These are phyloP conservation scores for Trichoderma reesei DNA, from an alignment of 495 filamentous ascomycete genomes.

Conservation along the genomic window DNA sequence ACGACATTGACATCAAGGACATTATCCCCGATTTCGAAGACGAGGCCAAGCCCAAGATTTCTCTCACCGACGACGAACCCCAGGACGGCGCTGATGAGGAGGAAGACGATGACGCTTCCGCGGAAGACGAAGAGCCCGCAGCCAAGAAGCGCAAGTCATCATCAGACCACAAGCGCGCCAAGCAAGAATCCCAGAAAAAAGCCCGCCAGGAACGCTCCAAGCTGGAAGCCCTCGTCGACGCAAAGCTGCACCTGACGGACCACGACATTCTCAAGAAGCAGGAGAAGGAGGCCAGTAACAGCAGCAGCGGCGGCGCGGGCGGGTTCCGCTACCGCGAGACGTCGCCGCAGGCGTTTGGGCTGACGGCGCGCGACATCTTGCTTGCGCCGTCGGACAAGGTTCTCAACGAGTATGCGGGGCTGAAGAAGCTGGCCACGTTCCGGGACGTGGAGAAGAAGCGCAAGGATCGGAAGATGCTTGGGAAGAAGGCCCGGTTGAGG, in stretches of 20 bases:
- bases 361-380: slow-evolving; percentile 83
- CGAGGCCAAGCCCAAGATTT: slow-evolving; percentile 39
- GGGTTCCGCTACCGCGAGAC: slow-evolving; percentile 90
- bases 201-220: slow-evolving; percentile 69
- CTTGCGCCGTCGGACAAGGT: slow-evolving; percentile 73
- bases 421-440: slow-evolving; percentile 91
- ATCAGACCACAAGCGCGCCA: slow-evolving; percentile 53
- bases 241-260: slow-evolving; percentile 62
- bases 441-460: slow-evolving; percentile 79
- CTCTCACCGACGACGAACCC: slow-evolving; percentile 46
- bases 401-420: slow-evolving; percentile 80
- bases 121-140: too few relatives aligned
- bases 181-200: slow-evolving; percentile 59
- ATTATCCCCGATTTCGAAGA: slow-evolving; percentile 78
- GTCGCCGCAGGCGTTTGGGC: slow-evolving; percentile 77
- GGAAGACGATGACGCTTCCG: too few relatives aligned
- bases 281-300: too few relatives aligned
- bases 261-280: slow-evolving; percentile 42
- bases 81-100: slow-evolving; percentile 31
- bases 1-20: slow-evolving; percentile 94
- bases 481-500: slow-evolving; percentile 81
- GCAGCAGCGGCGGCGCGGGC: slow-evolving; percentile 12
- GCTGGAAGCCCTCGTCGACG: slow-evolving; percentile 80
- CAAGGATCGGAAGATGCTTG: slow-evolving; percentile 74
- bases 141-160: slow-evolving; percentile 51